Conservation (phyloP, 805 yeast genomes). For the Saturnispora serradocipensis region DNA sequence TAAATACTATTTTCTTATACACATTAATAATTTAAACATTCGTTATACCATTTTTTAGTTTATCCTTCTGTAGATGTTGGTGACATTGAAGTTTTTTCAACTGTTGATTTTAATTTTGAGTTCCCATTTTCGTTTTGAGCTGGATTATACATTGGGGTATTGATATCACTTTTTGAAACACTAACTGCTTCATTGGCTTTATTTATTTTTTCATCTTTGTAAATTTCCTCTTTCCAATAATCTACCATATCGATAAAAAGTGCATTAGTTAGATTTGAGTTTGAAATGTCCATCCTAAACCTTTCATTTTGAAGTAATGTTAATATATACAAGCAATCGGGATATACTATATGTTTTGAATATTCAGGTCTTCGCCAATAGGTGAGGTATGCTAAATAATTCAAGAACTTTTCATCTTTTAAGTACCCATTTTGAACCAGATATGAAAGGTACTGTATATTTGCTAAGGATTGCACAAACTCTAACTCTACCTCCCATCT, state of each 20-base stretch:
- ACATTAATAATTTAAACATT: not conserved
- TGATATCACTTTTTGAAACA: not conserved
- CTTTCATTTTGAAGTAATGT: constrained; percentile 47
- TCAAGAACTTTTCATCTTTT: constrained; percentile 60
- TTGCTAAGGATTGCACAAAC: constrained; percentile 86
- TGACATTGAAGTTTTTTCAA: constrained; percentile 1
- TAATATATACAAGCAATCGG: constrained; percentile 78
- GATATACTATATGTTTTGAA: constrained; percentile 66
- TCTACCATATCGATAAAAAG: constrained; percentile 70
- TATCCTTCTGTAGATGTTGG: constrained; percentile 7
- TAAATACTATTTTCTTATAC: not conserved
- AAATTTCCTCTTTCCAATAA: constrained; percentile 45
- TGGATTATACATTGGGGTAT: not conserved
- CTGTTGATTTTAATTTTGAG: not conserved
- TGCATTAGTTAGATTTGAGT: constrained; percentile 47
- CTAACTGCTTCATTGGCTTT: not conserved
- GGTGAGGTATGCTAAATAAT: constrained; percentile 69
- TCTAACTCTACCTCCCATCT: constrained; percentile 87
- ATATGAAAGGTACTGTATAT: constrained; percentile 77
- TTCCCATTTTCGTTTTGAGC: not conserved
- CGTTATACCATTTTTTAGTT: not conserved
- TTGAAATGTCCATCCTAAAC: constrained; percentile 46
- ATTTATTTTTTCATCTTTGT: constrained; percentile 8
- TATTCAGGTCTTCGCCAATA: constrained; percentile 77
- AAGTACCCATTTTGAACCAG: constrained; percentile 77